These are phyloP conservation scores for Serendipita indica DNA, from an alignment of 768 basidiomycete species.

Conservation along the genomic window DNA sequence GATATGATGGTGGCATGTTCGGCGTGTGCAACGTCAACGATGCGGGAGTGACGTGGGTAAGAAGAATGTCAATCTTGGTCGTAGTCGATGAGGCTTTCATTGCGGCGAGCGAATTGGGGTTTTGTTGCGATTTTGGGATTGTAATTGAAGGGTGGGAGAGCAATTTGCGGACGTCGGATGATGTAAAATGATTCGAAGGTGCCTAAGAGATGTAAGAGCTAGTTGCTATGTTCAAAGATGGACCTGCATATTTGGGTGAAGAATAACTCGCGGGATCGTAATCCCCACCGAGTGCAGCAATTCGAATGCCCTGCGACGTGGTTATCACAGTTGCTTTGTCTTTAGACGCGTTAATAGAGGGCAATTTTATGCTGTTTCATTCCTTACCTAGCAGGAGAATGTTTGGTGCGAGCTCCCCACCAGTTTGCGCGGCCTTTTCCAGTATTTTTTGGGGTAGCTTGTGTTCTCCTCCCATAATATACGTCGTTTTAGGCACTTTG, in stretches of 20 bases:
- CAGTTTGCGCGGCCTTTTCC: slow-evolving; percentile 57
- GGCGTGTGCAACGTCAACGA: slow-evolving; percentile 47
- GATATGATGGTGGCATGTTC: slow-evolving; percentile 34
- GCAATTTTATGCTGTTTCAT: background rate
- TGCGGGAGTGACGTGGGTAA: slow-evolving; percentile 67
- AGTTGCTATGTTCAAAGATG: background rate
- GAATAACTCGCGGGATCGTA: slow-evolving; percentile 37
- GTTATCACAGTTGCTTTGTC: slow-evolving; percentile 71
- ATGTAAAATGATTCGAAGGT: slow-evolving; percentile 33
- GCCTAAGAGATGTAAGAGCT: slow-evolving; percentile 4
- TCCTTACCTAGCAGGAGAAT: slow-evolving; percentile 72
- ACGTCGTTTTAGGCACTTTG: slow-evolving; percentile 74
- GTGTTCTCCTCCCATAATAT: slow-evolving; percentile 78
- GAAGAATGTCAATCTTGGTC: slow-evolving; percentile 61
- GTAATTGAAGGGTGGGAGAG: slow-evolving; percentile 53
- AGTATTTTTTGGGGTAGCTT: slow-evolving; percentile 60
- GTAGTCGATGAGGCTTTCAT: slow-evolving; percentile 46
- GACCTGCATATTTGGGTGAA: slow-evolving; percentile 1
- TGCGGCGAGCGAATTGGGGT: slow-evolving; percentile 49
- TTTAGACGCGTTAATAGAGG: slow-evolving; percentile 19
- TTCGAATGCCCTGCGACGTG: slow-evolving; percentile 64
- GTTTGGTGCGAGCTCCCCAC: slow-evolving; percentile 68
- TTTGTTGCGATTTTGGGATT: slow-evolving; percentile 26
- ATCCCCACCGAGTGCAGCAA: slow-evolving; percentile 60
- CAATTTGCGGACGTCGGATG: slow-evolving; percentile 53